Evolutionary conservation across 495 filamentous ascomycete species (phyloP), one percentile per base, ranked within the genome.

Genomic region (Jackrogersella minutella): DNA sequence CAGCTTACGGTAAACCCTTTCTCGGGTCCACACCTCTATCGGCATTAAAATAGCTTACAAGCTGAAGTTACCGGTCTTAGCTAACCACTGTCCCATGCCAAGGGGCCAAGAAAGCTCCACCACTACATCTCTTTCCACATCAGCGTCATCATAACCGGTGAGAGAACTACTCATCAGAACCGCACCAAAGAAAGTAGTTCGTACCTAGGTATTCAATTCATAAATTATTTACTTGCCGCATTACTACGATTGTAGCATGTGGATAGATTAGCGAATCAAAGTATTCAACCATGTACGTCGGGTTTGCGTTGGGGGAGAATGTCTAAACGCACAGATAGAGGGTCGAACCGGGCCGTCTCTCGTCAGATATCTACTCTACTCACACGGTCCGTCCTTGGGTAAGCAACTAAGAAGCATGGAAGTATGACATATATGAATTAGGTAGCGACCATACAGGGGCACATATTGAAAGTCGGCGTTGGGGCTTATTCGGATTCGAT

Each of bases 361-460:
- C 40, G 56, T 66, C 28, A 66, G 55, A 66, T 26, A 33, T 49
- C 16, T 13, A 8, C 21, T 26, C n/a, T 8, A 24, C 26, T 57
- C 63, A 40, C 63, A n/a, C 11, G 0, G 13, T 44, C 51, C 17
- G 62, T 66, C 62, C n/a, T n/a, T n/a, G n/a, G n/a, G n/a, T n/a
- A n/a, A 60, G 62, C 62, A 41, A 17, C 47, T 55, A 14, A 17
- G 41, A 46, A 43, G 28, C 19, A 39, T 37, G 28, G 8, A 36
- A 3, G 13, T 51, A 5, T 17, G 22, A 7, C 19, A 30, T 49
- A 40, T 40, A 55, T 37, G 41, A 26, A 51, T 57, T 30, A 30
- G 50, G 61, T n/a, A n/a, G n/a, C n/a, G n/a, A n/a, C n/a, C n/a
- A n/a, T n/a, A n/a, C n/a, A n/a, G n/a, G n/a, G n/a, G n/a, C n/a